phyloP scores from a whole-genome alignment of 2,329 filamentous ascomycete species.

The Aspergillus neotritici region DNA sequence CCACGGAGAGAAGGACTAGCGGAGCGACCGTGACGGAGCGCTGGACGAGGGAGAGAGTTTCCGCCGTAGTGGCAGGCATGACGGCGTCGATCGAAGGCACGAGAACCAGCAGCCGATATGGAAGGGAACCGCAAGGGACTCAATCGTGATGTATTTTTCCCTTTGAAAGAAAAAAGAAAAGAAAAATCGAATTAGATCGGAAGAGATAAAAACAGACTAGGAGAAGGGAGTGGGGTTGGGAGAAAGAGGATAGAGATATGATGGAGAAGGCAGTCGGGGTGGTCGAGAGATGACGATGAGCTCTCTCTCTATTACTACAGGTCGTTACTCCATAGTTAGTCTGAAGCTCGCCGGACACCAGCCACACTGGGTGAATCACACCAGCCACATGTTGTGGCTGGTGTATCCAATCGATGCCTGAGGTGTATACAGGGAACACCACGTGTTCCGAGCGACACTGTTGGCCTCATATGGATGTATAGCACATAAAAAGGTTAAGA shows the following conservation, averaged over 20 bases:
- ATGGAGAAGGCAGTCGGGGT: conserved; percentile 3
- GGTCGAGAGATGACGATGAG: not conserved
- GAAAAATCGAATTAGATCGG: not conserved
- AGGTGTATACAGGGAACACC: conserved; percentile 3
- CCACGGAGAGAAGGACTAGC: conserved; percentile 91
- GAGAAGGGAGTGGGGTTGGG: not conserved
- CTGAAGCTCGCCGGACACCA: not conserved
- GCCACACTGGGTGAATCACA: conserved; percentile 8
- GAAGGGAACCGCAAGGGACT: not conserved
- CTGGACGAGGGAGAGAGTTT: conserved; percentile 90
- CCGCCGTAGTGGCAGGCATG: conserved; percentile 96
- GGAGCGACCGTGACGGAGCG: conserved; percentile 95
- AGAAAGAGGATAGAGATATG: conserved; percentile 8
- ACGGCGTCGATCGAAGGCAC: conserved; percentile 28
- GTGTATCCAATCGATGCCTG: conserved; percentile 4
- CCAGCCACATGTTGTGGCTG: not conserved
- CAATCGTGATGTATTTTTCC: not conserved
- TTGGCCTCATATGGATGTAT: too few relatives aligned
- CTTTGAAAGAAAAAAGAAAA: not conserved
- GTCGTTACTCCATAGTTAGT: too few relatives aligned
- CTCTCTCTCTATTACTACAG: too few relatives aligned
- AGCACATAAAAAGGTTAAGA: too few relatives aligned
- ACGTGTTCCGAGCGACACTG: not conserved
- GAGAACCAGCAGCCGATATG: not conserved
- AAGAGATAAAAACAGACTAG: not conserved